Evolutionary conservation across 148 eudicot genomes (phyloP).

Genomic region (Silene conica): DNA sequence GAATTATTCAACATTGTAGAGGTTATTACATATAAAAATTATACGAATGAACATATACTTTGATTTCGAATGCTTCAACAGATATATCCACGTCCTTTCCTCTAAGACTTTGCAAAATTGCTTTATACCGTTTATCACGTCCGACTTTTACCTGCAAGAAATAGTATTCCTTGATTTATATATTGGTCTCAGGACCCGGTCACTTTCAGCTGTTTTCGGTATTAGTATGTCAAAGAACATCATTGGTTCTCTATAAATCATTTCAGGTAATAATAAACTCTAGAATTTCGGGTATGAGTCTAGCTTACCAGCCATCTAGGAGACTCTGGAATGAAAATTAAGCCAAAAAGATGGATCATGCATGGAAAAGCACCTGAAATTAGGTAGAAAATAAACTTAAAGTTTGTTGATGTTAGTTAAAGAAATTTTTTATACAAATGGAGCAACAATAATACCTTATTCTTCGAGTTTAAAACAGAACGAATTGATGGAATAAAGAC

Average conservation of each 20-base stretch:
- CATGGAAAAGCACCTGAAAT: slow-evolving; percentile 50
- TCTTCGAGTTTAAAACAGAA: no score
- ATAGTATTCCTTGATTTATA: neutral
- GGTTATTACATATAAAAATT: no score
- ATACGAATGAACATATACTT: slow-evolving; percentile 30
- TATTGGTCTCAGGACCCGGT: no score
- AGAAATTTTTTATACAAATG: no score
- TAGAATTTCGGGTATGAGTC: neutral
- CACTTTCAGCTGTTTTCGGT: neutral
- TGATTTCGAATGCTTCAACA: slow-evolving; percentile 59
- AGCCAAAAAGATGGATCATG: slow-evolving; percentile 40
- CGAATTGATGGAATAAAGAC: no score
- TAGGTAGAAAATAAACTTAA: neutral
- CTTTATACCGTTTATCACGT: slow-evolving; percentile 35
- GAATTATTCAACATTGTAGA: neutral
- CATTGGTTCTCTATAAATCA: neutral
- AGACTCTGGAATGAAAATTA: slow-evolving; percentile 60
- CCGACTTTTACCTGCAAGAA: slow-evolving; percentile 53
- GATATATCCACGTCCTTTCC: slow-evolving; percentile 46
- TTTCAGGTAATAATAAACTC: neutral
- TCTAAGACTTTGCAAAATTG: slow-evolving; percentile 49
- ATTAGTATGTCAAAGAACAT: no score
- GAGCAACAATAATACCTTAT: no score
- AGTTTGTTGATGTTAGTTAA: neutral
- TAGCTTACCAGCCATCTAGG: slow-evolving; percentile 69